Percentiles rank a stretch among this genome's conserved stretches.
phyloP scores from a whole-genome alignment of 768 basidiomycete species.

The Boletellus ananas region DNA sequence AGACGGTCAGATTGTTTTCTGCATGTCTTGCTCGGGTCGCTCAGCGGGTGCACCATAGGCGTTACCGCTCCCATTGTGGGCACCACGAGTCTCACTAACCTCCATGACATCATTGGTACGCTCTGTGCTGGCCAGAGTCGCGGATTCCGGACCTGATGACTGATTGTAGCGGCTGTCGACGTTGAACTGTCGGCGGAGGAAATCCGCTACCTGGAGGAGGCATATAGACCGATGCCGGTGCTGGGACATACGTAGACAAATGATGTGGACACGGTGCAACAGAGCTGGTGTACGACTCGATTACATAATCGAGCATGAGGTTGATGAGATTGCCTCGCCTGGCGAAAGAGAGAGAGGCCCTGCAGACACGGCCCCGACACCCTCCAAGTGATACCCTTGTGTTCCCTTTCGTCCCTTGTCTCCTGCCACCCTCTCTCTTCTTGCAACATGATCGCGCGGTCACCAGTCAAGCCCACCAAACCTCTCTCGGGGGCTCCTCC shows the following conservation, averaged over 20 bases:
- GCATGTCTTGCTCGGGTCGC: neutral
- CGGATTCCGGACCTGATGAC: constrained; percentile 4
- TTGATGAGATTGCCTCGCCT: constrained; percentile 12
- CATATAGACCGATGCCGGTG: constrained; percentile 40
- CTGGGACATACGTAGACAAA: constrained; percentile 33
- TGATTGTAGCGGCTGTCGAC: constrained; percentile 31
- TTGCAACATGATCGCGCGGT: constrained; percentile 27
- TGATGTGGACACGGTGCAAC: no score
- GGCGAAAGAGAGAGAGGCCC: neutral
- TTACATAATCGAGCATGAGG: constrained; percentile 16
- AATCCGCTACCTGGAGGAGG: constrained; percentile 41
- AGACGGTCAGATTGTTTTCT: constrained; percentile 18
- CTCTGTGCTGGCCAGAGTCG: neutral
- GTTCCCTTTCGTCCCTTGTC: neutral
- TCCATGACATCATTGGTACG: constrained; percentile 40
- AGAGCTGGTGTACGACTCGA: neutral
- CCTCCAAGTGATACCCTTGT: neutral
- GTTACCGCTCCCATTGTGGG: constrained; percentile 46
- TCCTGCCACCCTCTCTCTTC: neutral
- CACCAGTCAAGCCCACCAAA: constrained; percentile 23
- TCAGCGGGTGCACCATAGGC: constrained; percentile 9
- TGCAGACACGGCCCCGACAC: neutral
- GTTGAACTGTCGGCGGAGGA: constrained; percentile 48
- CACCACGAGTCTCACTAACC: constrained; percentile 37
- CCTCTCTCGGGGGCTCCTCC: constrained; percentile 6